These are phyloP conservation scores for Yamadazyma kitorensis DNA, from an alignment of 805 yeast genomes.

Conservation along the genomic window DNA sequence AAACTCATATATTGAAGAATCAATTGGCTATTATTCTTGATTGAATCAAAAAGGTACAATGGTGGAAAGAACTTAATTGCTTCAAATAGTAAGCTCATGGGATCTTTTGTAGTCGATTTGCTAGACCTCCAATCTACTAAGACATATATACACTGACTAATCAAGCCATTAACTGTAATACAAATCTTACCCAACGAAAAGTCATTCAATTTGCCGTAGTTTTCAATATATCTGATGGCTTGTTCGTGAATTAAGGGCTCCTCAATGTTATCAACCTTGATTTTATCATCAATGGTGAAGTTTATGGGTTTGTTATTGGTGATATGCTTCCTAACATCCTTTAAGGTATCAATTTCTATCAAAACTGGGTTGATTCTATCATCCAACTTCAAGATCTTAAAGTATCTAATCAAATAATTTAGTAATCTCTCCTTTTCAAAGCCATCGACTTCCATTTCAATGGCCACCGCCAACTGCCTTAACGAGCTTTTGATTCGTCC, in stretches of 20 bases:
- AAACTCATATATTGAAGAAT: neutral
- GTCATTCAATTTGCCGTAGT: slow-evolving; percentile 15
- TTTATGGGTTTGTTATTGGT: too few species aligned
- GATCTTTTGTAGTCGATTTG: slow-evolving; percentile 1
- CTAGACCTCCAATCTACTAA: neutral
- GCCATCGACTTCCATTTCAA: slow-evolving; percentile 19
- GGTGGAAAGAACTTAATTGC: slow-evolving; percentile 8
- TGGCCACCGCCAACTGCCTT: slow-evolving; percentile 23
- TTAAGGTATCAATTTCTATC: slow-evolving; percentile 1
- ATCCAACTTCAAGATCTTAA: slow-evolving; percentile 10
- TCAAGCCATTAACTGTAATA: slow-evolving; percentile 8
- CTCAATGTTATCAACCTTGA: neutral
- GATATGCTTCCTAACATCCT: too few species aligned
- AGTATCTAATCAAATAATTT: slow-evolving; percentile 15
- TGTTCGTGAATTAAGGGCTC: slow-evolving; percentile 17
- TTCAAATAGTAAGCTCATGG: slow-evolving; percentile 3
- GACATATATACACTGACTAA: slow-evolving; percentile 5
- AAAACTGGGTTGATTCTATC: neutral
- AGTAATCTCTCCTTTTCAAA: slow-evolving; percentile 13
- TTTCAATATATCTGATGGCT: slow-evolving; percentile 15
- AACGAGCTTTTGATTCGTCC: slow-evolving; percentile 24
- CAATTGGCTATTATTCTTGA: neutral
- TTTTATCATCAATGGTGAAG: neutral
- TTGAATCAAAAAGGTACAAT: slow-evolving; percentile 1
- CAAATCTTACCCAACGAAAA: slow-evolving; percentile 19